Conservation (phyloP, 495 filamentous ascomycete genomes). For the Penicillium diatomitis region DNA sequence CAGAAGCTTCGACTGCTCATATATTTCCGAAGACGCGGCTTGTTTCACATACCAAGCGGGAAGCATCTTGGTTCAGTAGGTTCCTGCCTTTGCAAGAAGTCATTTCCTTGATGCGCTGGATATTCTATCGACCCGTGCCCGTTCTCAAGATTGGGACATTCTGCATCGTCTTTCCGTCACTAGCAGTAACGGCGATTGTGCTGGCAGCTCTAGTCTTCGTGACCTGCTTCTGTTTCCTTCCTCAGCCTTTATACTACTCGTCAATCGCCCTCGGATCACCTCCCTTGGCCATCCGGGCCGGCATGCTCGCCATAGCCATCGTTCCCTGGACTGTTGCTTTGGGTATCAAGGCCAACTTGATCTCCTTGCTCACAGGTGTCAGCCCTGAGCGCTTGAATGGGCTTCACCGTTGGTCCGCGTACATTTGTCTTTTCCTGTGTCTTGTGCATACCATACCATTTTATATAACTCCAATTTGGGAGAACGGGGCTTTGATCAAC, state of each 20-base stretch:
- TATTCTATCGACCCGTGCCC: slow-evolving; percentile 79
- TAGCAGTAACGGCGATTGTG: slow-evolving; percentile 58
- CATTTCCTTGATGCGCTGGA: slow-evolving; percentile 68
- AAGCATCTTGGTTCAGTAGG: slow-evolving; percentile 60
- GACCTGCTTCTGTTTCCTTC: slow-evolving; percentile 72
- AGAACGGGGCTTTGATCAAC: slow-evolving; percentile 56
- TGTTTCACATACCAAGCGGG: slow-evolving; percentile 35
- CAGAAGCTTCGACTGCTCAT: slow-evolving; percentile 54
- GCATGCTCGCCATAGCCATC: slow-evolving; percentile 91
- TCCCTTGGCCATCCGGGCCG: slow-evolving; percentile 78
- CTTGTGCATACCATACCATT: slow-evolving; percentile 82
- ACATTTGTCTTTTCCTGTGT: slow-evolving; percentile 73
- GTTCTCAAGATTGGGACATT: slow-evolving; percentile 51
- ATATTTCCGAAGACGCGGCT: slow-evolving; percentile 61
- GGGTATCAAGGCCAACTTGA: slow-evolving; percentile 83
- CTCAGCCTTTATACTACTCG: slow-evolving; percentile 75
- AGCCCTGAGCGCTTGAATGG: slow-evolving; percentile 89
- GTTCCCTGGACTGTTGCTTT: slow-evolving; percentile 88
- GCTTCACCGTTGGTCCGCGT: slow-evolving; percentile 88
- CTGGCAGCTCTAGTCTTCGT: slow-evolving; percentile 58
- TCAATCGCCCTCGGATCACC: slow-evolving; percentile 80
- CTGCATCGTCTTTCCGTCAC: slow-evolving; percentile 65
- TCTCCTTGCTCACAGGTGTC: slow-evolving; percentile 80
- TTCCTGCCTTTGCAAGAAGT: slow-evolving; percentile 63
- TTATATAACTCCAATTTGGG: slow-evolving; percentile 79